Base-by-base conservation (phyloP, 495 filamentous ascomycete species). In the Friedmanniomyces endolithicus region DNA sequence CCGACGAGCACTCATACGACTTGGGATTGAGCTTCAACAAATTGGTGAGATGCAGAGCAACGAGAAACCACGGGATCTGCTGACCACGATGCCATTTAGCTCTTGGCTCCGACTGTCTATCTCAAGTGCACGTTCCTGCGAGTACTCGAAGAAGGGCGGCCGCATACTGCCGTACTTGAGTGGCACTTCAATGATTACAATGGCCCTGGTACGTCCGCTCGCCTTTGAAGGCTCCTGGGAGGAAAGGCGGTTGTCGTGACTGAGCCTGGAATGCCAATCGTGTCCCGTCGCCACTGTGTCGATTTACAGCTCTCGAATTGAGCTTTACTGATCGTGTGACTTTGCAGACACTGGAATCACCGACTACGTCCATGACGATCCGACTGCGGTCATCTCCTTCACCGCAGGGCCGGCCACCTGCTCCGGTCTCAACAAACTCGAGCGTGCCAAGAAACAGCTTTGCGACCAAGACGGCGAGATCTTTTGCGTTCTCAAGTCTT, bases 161-260 rank as follows among this genome's bases (percentile, higher is more conserved):
- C 37, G 12, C 12, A 41, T 25, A 25, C 17, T 22, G 7, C 19
- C 7, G 44, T 29, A 3, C 17, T 47, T 20, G 44, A 47, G 17
- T 50, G 47, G 47, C 47, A 50, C 29, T 50, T 31, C 24, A 31
- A 50, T 31, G 47, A 50, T 22, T 50, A 50, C 47, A n/a, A 50
- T 24, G 47, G 47, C 6, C 27, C 47, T 11, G 17, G 24, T 34
- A 34, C 3, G 17, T 17, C 4, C 44, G 23, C 9, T 17, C 16
- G 16, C 20, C 20, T 6, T 14, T 16, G 44, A 16, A 12, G 23
- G 17, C n/a, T 14, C 23, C 2, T 14, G 17, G 7, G 22, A 14
- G 22, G 23, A 4, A 22, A 47, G 12, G 17, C 17, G 12, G 6
- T 22, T 7, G 44, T 47, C 22, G 17, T 4, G 6, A 31, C 27